These are phyloP conservation scores for Pythium brassicae DNA, from an alignment of 352 stramenopile genomes.

Conservation along the genomic window DNA sequence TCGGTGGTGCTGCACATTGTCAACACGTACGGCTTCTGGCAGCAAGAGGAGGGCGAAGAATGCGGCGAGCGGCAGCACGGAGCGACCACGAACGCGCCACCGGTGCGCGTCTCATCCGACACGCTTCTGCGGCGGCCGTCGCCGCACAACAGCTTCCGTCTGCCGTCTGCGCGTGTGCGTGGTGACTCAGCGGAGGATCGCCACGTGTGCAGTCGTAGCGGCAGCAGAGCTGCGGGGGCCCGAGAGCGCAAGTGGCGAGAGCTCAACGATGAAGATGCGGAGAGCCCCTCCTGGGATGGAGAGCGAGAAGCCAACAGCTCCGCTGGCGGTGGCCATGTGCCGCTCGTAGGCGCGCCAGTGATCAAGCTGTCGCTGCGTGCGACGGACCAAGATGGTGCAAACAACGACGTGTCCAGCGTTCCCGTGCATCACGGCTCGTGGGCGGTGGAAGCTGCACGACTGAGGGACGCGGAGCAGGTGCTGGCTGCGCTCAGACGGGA, in stretches of 20 bases:
- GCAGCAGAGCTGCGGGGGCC: background rate
- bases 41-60: conserved; percentile 9
- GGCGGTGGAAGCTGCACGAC: conserved; percentile 6
- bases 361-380: conserved; percentile 2
- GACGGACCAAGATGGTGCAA: conserved; percentile 2
- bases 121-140: conserved; percentile 30
- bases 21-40: conserved; percentile 49
- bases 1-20: conserved; percentile 54
- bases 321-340: background rate
- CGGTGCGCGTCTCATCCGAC: conserved; percentile 39
- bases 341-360: background rate
- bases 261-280: background rate
- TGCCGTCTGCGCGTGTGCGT: conserved; percentile 8
- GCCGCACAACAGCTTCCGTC: conserved; percentile 23
- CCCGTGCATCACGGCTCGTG: background rate
- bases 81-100: conserved; percentile 7
- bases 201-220: background rate
- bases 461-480: conserved; percentile 17
- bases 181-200: background rate
- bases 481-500: conserved; percentile 23
- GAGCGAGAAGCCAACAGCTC: background rate
- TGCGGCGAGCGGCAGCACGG: background rate
- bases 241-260: conserved; percentile 13
- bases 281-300: background rate
- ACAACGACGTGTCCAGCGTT: too few species aligned